Base-by-base conservation (phyloP, 148 eudicot species). In the Nepenthes mirabilis region DNA sequence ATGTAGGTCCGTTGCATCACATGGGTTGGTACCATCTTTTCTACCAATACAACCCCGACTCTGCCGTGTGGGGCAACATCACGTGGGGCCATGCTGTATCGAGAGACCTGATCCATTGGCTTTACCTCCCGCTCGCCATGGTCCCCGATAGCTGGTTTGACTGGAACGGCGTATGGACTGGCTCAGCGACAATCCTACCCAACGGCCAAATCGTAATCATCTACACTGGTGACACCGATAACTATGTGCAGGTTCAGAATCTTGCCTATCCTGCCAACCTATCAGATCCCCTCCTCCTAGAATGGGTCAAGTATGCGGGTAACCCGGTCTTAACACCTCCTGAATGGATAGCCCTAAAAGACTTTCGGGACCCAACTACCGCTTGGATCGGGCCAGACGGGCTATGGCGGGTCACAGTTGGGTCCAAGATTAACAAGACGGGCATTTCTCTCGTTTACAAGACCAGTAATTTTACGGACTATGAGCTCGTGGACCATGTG, bases 61-160 rank as follows among this genome's bases (percentile, higher is more conserved):
- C 88, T 3, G 83, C 98, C 0, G 72, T 93, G 1, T 93, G 98
- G 98, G 98, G 98, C 1, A 93, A 83, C 79, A 93, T 93, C 34
- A 74, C 86, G 1, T 93, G 98, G 98, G 98, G 90, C 55, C 98
- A 93, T 36, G 87, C 98, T 0, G 79, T 88, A 2, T 93, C 98
- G 47, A 74, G 52, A 47, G 98, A 93, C 83, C 56, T 88, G 48
- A 82, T 93, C 69, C 74, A 88, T 48, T 93, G 98, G 98, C 71
- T 75, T 57, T 70, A 93, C 66, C 85, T 93, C 1, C 95, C 96
- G 0, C 37, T 76, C 0, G 75, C 98, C 45, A 78, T 93, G 95
- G 72, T 70, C 1, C 91, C 85, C 13, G 98, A 93, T 63, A 83
- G 67, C 7, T 77, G 85, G 91, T 93, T 71, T 51, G 98, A 93